Evolutionary conservation across 1,284 basidiomycete genomes (phyloP), one percentile per base, ranked within the genome.

Genomic region (Marasmius sp.): DNA sequence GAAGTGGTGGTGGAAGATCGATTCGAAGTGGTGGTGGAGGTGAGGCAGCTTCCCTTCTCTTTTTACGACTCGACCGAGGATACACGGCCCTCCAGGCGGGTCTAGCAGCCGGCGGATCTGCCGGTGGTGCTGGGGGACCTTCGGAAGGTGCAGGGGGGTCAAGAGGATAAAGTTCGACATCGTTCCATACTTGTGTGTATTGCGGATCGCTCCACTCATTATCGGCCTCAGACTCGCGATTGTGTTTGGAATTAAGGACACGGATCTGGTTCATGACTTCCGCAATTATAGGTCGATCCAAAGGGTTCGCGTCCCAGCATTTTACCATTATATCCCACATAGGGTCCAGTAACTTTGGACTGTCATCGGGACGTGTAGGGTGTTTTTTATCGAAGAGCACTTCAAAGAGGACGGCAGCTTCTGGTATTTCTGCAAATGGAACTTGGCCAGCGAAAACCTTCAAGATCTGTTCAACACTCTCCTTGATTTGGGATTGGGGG

Each of bases 11-110:
- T 1, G 76, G 71, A 1, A n/a, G n/a, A n/a, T n/a, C n/a, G n/a
- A n/a, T n/a, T n/a, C n/a, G n/a, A n/a, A n/a, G n/a, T n/a, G n/a
- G n/a, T n/a, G n/a, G n/a, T n/a, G 74, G 68, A 3, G 63, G 65
- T 1, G 72, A 68, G 3, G 70, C 69, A 64, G 74, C 73, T 53
- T 73, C 75, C 68, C 79, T 84, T 64, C 75, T 77, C 67, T 77
- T 68, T 59, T 72, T 82, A 66, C 79, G 79, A 54, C 68, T 73
- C 45, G 68, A 65, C 48, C 77, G 78, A 9, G 73, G 77, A 27
- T 70, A 69, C 38, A 87, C 76, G 6, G 79, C 79, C 43, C 87
- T 79, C 88, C 87, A 89, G 11, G 77, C 87, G 8, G 85, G 84
- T 62, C 79, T 81, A 20, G 79, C 70, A 6, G 70, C 74, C 22